Evolutionary conservation across 2,329 filamentous ascomycete species (phyloP).

Genomic region (Aspergillus novofumigatus): DNA sequence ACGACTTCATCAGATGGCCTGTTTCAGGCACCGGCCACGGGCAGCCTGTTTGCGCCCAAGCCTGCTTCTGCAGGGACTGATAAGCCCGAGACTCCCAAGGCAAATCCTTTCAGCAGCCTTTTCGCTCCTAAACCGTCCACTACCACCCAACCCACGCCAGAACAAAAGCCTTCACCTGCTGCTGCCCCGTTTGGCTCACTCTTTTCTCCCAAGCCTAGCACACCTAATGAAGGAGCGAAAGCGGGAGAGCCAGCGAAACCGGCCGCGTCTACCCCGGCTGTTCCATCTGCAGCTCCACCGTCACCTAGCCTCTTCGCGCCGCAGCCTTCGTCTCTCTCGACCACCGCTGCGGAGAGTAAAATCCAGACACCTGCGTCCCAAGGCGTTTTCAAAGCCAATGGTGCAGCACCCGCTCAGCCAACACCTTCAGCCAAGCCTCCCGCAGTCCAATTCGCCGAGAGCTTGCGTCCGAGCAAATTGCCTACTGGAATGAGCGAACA

Average conservation of each 20-base stretch:
- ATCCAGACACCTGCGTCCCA: constrained; percentile 7
- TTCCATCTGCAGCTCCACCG: constrained; percentile 10
- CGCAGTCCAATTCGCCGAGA: constrained; percentile 6
- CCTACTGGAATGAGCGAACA: constrained; percentile 15
- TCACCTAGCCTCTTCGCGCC: constrained; percentile 1
- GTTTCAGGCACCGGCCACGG: constrained; percentile 17
- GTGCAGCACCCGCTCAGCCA: constrained; percentile 2
- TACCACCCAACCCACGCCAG: constrained; percentile 9
- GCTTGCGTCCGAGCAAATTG: constrained; percentile 15
- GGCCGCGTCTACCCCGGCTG: constrained; percentile 9
- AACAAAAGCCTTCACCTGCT: constrained; percentile 13
- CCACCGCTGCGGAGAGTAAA: constrained; percentile 8
- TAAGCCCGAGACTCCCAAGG: constrained; percentile 9
- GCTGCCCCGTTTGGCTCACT: constrained; percentile 10
- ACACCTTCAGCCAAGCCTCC: constrained; percentile 1
- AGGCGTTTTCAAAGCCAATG: constrained; percentile 13
- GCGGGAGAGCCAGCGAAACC: constrained; percentile 8
- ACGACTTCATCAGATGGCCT: constrained; percentile 8
- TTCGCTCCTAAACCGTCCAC: constrained; percentile 16
- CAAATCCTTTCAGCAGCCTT: constrained; percentile 19
- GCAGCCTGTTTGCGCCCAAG: constrained; percentile 22
- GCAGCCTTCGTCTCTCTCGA: constrained; percentile 7
- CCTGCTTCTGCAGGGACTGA: constrained; percentile 12
- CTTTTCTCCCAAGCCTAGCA: constrained; percentile 15
- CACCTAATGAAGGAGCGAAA: constrained; percentile 9